phyloP scores from a whole-genome alignment of 2,329 filamentous ascomycete species.

The Xylariaceae sp. region DNA sequence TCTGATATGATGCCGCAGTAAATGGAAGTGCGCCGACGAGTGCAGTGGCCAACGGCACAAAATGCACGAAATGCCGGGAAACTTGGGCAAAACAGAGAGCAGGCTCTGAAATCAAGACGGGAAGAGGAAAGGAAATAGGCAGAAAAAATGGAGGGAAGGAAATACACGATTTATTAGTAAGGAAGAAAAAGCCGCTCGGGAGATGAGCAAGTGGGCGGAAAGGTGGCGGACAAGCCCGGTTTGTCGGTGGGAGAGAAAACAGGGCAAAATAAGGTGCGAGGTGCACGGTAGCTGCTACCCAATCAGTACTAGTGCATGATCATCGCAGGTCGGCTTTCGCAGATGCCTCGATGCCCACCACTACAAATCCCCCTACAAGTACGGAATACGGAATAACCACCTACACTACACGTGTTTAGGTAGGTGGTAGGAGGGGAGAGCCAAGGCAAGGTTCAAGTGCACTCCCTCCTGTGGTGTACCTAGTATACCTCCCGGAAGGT shows the following conservation, averaged over 20 bases:
- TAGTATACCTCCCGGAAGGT: too few species aligned
- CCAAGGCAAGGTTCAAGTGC: neutral
- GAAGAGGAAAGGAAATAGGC: neutral
- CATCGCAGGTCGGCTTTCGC: neutral
- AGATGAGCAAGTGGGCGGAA: constrained; percentile 8
- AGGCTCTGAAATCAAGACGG: neutral
- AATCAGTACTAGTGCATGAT: neutral
- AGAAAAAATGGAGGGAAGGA: constrained; percentile 2
- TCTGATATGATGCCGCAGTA: constrained; percentile 15
- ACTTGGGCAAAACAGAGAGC: neutral
- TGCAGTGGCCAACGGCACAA: constrained; percentile 4
- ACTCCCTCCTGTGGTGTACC: neutral
- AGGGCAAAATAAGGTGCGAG: constrained; percentile 11
- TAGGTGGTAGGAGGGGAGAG: neutral
- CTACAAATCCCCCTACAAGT: too few species aligned
- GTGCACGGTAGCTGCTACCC: neutral
- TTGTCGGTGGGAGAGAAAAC: constrained; percentile 11
- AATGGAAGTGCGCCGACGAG: constrained; percentile 6
- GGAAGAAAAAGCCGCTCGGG: constrained; percentile 3
- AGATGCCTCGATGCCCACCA: too few species aligned
- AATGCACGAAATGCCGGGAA: neutral
- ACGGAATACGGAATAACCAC: neutral
- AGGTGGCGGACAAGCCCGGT: constrained; percentile 14
- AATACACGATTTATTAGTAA: constrained; percentile 5
- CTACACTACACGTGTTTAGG: neutral